These are phyloP conservation scores for Tilletia indica DNA, from an alignment of 1,284 basidiomycete genomes.

Conservation along the genomic window DNA sequence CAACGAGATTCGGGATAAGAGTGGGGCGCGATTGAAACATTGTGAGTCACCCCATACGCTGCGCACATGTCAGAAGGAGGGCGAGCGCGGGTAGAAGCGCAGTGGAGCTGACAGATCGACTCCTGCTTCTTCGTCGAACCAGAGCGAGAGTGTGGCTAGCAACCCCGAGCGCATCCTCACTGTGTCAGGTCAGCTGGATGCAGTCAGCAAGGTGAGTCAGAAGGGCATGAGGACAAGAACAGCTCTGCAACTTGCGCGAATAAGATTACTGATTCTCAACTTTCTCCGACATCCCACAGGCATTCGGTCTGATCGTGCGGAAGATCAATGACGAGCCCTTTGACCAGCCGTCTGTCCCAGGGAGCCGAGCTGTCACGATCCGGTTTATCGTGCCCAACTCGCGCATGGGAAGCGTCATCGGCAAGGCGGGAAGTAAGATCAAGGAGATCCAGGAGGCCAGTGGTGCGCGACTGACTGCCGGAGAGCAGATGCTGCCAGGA, in stretches of 20 bases:
- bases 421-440: constrained; percentile 94
- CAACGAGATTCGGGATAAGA: constrained; percentile 97
- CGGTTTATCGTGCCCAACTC: constrained; percentile 97
- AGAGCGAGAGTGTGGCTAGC: constrained; percentile 61
- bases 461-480: constrained; percentile 91
- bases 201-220: constrained; percentile 83
- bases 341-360: constrained; percentile 93
- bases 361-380: constrained; percentile 95
- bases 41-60: constrained; percentile 27
- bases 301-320: constrained; percentile 96
- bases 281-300: constrained; percentile 61
- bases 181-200: constrained; percentile 94
- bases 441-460: constrained; percentile 99
- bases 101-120: too few species aligned
- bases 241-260: neutral
- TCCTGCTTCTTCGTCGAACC: neutral
- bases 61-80: neutral
- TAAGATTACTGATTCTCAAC: neutral
- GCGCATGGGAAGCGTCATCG: constrained; percentile 98
- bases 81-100: too few species aligned
- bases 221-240: neutral
- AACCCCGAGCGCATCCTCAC: constrained; percentile 98
- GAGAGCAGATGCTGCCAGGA: constrained; percentile 95
- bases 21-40: constrained; percentile 71
- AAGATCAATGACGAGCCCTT: constrained; percentile 99